phyloP scores from a whole-genome alignment of 371 early-diverging fungal species.

The Haplosporangium sp. region DNA sequence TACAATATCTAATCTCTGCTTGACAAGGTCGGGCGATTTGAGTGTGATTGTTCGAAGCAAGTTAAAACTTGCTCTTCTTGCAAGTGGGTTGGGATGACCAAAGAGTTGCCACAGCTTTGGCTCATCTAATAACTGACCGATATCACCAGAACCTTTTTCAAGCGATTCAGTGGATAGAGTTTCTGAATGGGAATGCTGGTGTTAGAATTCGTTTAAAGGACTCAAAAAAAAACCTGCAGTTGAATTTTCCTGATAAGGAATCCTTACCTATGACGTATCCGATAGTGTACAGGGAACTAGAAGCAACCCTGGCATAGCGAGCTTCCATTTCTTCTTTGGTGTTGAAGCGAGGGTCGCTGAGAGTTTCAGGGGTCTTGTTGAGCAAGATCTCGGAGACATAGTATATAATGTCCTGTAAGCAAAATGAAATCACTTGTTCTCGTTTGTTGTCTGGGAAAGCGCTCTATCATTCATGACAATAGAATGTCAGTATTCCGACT shows the following conservation, averaged over 20 bases:
- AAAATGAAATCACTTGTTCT: slow-evolving; percentile 66
- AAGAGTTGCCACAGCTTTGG: slow-evolving; percentile 63
- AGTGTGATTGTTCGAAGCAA: slow-evolving; percentile 56
- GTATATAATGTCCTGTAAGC: slow-evolving; percentile 70
- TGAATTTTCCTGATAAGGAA: background rate
- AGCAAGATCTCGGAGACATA: slow-evolving; percentile 66
- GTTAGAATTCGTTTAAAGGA: background rate
- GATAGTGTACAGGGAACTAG: slow-evolving; percentile 63
- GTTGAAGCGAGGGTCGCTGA: slow-evolving; percentile 75
- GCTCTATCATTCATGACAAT: slow-evolving; percentile 44
- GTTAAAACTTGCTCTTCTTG: slow-evolving; percentile 66
- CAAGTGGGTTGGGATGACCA: slow-evolving; percentile 57
- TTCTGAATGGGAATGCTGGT: slow-evolving; percentile 17
- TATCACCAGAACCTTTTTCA: slow-evolving; percentile 57
- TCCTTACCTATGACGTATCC: slow-evolving; percentile 65
- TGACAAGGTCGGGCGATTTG: slow-evolving; percentile 59
- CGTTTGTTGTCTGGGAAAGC: slow-evolving; percentile 69
- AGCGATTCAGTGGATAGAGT: slow-evolving; percentile 57
- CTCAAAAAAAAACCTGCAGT: background rate
- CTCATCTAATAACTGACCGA: slow-evolving; percentile 63
- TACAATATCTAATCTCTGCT: slow-evolving; percentile 61
- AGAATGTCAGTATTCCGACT: background rate
- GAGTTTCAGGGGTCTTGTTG: slow-evolving; percentile 70
- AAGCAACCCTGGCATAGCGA: slow-evolving; percentile 70
- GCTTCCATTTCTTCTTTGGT: slow-evolving; percentile 73